Percentiles rank a stretch among this genome's conserved stretches.
These are phyloP conservation scores for Aspergillus flavus DNA, from an alignment of 2,329 filamentous ascomycete species.

Conservation along the genomic window DNA sequence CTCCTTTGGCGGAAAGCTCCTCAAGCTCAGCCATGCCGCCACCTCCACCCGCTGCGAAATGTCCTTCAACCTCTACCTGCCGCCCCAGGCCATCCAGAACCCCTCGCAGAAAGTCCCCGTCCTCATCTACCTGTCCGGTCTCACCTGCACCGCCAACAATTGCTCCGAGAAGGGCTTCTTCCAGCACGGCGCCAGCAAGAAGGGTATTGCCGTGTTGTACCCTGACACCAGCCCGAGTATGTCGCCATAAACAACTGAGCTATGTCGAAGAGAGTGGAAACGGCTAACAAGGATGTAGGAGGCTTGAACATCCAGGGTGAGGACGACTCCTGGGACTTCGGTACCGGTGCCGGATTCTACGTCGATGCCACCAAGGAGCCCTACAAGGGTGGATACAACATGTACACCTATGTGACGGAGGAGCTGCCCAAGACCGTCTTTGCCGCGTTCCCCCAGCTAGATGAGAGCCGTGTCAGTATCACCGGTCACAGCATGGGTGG, in stretches of 20 bases:
- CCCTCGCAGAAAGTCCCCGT: constrained; percentile 71
- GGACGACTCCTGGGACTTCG: constrained; percentile 89
- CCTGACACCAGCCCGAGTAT: constrained; percentile 90
- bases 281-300: constrained; percentile 45
- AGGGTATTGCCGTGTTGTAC: constrained; percentile 88
- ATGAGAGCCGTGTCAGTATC: constrained; percentile 73
- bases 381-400: constrained; percentile 79
- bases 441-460: constrained; percentile 70
- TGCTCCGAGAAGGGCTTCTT: constrained; percentile 83
- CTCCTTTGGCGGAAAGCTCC: constrained; percentile 89
- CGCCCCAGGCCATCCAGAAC: constrained; percentile 63
- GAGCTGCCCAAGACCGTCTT: constrained; percentile 85
- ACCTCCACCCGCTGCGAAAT: constrained; percentile 80
- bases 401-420: constrained; percentile 89
- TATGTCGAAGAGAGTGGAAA: too few relatives aligned
- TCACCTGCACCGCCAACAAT: constrained; percentile 91
- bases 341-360: constrained; percentile 91
- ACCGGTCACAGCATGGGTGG: constrained; percentile 97
- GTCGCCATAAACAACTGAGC: constrained; percentile 25
- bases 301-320: constrained; percentile 81
- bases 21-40: constrained; percentile 89
- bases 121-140: constrained; percentile 87
- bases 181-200: constrained; percentile 75
- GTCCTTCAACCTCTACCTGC: constrained; percentile 90
- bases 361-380: constrained; percentile 78